Conservation (phyloP, 441 rosid species). For the Pelargonium fulgidum region DNA sequence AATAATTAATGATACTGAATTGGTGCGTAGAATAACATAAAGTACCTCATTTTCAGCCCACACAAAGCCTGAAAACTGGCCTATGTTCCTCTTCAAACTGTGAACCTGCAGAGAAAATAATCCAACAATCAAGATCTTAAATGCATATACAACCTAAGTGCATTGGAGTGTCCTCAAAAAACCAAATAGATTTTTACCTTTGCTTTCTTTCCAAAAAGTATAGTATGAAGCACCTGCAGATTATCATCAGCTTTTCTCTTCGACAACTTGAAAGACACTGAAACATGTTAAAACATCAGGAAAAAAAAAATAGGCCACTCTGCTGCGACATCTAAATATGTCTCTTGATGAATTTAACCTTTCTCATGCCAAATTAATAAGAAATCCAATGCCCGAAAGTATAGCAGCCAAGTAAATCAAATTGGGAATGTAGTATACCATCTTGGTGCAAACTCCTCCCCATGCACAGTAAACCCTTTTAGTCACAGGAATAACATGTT, state of each 20-base stretch:
- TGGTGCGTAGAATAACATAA: neutral
- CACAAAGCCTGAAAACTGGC: conserved; percentile 86
- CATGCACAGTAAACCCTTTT: neutral
- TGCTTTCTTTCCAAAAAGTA: conserved; percentile 94
- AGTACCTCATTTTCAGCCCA: conserved; percentile 83
- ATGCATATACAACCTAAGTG: conserved; percentile 3
- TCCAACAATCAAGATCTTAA: conserved; percentile 10
- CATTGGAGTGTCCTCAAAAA: neutral
- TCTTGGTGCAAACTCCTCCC: neutral
- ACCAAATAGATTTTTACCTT: conserved; percentile 42
- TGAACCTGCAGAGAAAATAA: conserved; percentile 46
- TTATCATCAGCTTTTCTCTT: conserved; percentile 89
- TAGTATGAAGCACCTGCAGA: conserved; percentile 60
- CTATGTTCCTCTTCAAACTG: conserved; percentile 70
- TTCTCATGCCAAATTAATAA: conserved; percentile 6
- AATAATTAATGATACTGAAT: neutral
- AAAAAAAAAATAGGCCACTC: conserved; percentile 13
- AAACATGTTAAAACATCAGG: conserved; percentile 34
- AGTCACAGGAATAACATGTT: neutral
- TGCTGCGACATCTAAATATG: conserved; percentile 11
- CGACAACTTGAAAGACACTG: conserved; percentile 94
- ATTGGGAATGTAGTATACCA: neutral
- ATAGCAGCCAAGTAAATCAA: neutral
- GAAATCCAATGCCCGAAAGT: neutral
- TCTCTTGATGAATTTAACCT: neutral